Conservation (phyloP, 176 grass and related monocot genomes). For the Hordeum vulgare region DNA sequence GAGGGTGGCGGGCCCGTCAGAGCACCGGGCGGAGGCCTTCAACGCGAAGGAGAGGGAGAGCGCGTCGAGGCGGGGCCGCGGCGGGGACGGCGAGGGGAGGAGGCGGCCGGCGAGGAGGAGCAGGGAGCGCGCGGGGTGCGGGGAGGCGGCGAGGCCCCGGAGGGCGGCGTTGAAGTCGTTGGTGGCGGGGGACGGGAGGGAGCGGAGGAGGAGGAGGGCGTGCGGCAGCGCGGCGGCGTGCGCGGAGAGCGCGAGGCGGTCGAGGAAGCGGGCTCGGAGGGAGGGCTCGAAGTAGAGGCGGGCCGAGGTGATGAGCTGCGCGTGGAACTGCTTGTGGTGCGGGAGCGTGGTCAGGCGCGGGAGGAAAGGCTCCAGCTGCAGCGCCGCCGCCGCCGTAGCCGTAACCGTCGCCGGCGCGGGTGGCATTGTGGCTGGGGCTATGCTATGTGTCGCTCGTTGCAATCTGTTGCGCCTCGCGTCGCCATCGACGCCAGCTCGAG, state of each 20-base stretch:
- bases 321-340: conserved; percentile 69
- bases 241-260: conserved; percentile 42
- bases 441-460: background rate
- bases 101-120: conserved; percentile 48
- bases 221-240: conserved; percentile 42
- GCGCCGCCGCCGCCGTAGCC: conserved; percentile 1
- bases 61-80: conserved; percentile 48
- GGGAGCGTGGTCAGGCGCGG: conserved; percentile 30
- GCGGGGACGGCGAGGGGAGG: conserved; percentile 6
- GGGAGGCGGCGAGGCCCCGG: conserved; percentile 50
- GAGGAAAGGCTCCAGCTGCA: conserved; percentile 36
- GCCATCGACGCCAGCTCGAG: no score
- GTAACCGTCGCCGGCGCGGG: background rate
- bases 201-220: conserved; percentile 50
- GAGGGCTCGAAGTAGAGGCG: conserved; percentile 10
- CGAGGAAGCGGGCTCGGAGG: conserved; percentile 57
- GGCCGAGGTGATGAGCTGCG: conserved; percentile 51
- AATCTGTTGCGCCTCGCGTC: no score
- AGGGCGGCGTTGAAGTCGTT: conserved; percentile 69
- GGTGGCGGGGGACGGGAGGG: conserved; percentile 40
- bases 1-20: conserved; percentile 17
- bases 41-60: conserved; percentile 76
- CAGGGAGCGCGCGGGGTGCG: conserved; percentile 40
- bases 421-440: conserved; percentile 15
- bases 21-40: conserved; percentile 55